Evolutionary conservation across 2,329 filamentous ascomycete genomes (phyloP).

Genomic region (Dryadomyces quercivorus): DNA sequence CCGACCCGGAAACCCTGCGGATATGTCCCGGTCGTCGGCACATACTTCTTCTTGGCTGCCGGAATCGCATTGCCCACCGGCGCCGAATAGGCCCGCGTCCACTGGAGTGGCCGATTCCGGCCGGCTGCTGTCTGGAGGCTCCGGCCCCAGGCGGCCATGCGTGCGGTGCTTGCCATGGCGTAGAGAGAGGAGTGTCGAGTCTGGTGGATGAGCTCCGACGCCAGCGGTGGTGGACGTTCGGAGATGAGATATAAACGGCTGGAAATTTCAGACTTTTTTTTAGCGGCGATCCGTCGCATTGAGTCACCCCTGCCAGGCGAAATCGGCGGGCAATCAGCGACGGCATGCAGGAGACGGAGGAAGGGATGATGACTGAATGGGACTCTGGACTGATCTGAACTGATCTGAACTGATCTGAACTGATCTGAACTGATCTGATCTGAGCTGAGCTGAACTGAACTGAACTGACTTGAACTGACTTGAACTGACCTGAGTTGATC

Average conservation of each 20-base stretch:
- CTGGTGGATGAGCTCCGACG: neutral
- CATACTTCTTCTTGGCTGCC: slow-evolving; percentile 76
- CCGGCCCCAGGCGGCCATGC: neutral
- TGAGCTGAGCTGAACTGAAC: too few species aligned
- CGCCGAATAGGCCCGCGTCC: slow-evolving; percentile 38
- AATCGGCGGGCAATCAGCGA: neutral
- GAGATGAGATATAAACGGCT: neutral
- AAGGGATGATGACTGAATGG: too few species aligned
- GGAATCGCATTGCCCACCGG: slow-evolving; percentile 51
- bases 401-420: too few species aligned
- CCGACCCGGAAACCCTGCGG: slow-evolving; percentile 82
- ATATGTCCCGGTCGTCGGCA: slow-evolving; percentile 75
- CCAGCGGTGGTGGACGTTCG: neutral
- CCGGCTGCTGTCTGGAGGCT: neutral
- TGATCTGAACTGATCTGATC: too few species aligned
- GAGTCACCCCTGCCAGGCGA: neutral
- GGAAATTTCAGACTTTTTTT: neutral
- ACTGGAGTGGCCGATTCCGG: neutral
- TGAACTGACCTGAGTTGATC: too few species aligned
- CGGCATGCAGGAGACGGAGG: too few species aligned
- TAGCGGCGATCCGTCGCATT: neutral
- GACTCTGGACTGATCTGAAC: too few species aligned
- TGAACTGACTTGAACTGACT: too few species aligned
- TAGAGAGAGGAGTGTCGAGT: neutral
- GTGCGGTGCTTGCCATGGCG: slow-evolving; percentile 1